Evolutionary conservation across 2,329 filamentous ascomycete genomes (phyloP).

Genomic region (Pseudocercospora ulei): DNA sequence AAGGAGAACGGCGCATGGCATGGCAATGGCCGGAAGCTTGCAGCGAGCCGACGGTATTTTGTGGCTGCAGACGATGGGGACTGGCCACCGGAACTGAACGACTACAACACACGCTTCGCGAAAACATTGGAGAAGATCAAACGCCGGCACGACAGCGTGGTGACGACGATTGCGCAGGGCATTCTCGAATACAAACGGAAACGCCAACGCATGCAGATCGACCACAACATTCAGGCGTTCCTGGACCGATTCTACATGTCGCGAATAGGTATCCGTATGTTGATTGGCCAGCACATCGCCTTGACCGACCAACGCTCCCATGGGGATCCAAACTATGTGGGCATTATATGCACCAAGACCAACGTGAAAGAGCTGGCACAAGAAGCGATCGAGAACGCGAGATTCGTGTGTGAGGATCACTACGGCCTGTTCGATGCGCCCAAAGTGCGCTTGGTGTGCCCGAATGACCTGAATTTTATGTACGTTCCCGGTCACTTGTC

Average conservation of each 20-base stretch:
- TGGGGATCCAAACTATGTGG: constrained; percentile 86
- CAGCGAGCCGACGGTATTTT: constrained; percentile 63
- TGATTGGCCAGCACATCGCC: constrained; percentile 96
- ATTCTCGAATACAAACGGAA: constrained; percentile 97
- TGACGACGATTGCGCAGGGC: constrained; percentile 95
- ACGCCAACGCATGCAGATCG: constrained; percentile 94
- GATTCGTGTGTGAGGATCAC: constrained; percentile 98
- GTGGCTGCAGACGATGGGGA: constrained; percentile 73
- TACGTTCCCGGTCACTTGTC: constrained; percentile 97
- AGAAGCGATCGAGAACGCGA: constrained; percentile 94
- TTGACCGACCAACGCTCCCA: constrained; percentile 86
- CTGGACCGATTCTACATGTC: constrained; percentile 99
- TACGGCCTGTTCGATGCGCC: constrained; percentile 95
- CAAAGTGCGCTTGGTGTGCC: constrained; percentile 90
- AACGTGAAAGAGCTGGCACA: constrained; percentile 90
- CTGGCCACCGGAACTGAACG: constrained; percentile 88
- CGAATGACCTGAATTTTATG: constrained; percentile 85
- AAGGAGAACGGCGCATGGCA: constrained; percentile 41
- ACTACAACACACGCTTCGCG: constrained; percentile 87
- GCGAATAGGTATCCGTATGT: constrained; percentile 96
- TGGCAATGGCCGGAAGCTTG: constrained; percentile 43
- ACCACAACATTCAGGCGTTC: constrained; percentile 93
- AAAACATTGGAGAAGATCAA: constrained; percentile 89
- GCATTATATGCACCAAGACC: constrained; percentile 97
- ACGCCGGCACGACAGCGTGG: constrained; percentile 87